Percentiles rank a stretch among this genome's conserved stretches.
Conservation (phyloP, 495 filamentous ascomycete genomes). For the Choiromyces venosus region DNA sequence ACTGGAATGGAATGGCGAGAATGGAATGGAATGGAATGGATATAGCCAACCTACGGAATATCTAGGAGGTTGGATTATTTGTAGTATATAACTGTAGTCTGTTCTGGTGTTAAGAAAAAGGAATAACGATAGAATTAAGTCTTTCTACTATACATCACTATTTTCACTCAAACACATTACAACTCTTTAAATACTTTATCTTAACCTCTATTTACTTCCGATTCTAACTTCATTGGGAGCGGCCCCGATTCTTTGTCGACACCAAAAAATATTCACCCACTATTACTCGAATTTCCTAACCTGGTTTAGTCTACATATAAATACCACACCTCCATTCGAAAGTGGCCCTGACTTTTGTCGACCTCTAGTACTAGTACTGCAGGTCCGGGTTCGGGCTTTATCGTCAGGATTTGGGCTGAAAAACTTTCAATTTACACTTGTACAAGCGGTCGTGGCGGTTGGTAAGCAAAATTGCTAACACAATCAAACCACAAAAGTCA, state of each 20-base stretch:
- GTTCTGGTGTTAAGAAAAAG: no score
- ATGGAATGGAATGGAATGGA: no score
- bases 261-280: neutral
- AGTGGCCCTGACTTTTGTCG: neutral
- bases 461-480: neutral
- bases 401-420: neutral
- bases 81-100: no score
- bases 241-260: neutral
- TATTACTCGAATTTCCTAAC: neutral
- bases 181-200: no score
- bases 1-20: no score
- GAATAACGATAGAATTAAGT: no score
- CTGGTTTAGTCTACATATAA: neutral
- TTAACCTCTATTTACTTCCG: no score
- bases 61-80: no score
- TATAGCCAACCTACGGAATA: no score
- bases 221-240: no score
- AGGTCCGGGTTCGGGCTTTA: neutral
- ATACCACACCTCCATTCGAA: neutral
- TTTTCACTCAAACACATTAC: no score
- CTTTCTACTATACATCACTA: no score
- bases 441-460: neutral
- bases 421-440: neutral
- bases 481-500: neutral
- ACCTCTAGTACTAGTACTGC: neutral